phyloP scores from a whole-genome alignment of 2,329 filamentous ascomycete genomes.

The Penicillium janthinellum region DNA sequence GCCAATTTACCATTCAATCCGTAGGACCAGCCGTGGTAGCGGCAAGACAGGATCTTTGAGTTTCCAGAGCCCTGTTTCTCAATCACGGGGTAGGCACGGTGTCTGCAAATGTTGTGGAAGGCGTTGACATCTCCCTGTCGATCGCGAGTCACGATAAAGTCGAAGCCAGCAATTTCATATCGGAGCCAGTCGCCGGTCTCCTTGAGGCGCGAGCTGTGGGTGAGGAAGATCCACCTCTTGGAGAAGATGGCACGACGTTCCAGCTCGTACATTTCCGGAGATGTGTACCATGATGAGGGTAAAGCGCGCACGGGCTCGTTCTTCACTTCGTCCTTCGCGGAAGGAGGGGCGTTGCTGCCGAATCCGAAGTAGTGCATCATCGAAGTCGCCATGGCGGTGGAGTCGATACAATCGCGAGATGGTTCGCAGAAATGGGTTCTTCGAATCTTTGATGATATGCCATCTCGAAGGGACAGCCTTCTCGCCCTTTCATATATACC shows the following conservation, averaged over 20 bases:
- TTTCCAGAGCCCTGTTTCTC: conserved; percentile 26
- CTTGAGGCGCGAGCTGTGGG: conserved; percentile 26
- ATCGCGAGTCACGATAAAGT: conserved; percentile 27
- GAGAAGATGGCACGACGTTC: conserved; percentile 28
- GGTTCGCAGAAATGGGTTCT: background rate
- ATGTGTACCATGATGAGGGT: conserved; percentile 27
- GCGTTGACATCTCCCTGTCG: conserved; percentile 24
- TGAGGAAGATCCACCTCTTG: conserved; percentile 26
- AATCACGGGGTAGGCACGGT: conserved; percentile 27
- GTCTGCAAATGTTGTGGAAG: conserved; percentile 28
- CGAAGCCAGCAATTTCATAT: conserved; percentile 25
- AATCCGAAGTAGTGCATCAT: conserved; percentile 29
- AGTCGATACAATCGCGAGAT: background rate
- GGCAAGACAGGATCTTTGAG: conserved; percentile 24
- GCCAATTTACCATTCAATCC: conserved; percentile 29
- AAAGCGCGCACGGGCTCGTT: conserved; percentile 21
- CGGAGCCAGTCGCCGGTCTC: conserved; percentile 26
- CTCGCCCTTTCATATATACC: background rate
- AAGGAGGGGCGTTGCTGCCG: conserved; percentile 12
- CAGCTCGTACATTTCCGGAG: conserved; percentile 28
- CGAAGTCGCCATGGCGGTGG: conserved; percentile 16
- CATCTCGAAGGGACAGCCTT: background rate
- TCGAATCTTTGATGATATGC: background rate
- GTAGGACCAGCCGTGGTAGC: conserved; percentile 29
- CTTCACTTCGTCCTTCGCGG: conserved; percentile 14